Percentiles rank a stretch among this genome's conserved stretches.
Evolutionary conservation across 208 protist species (phyloP).

Genomic region (Leishmania tarentolae): DNA sequence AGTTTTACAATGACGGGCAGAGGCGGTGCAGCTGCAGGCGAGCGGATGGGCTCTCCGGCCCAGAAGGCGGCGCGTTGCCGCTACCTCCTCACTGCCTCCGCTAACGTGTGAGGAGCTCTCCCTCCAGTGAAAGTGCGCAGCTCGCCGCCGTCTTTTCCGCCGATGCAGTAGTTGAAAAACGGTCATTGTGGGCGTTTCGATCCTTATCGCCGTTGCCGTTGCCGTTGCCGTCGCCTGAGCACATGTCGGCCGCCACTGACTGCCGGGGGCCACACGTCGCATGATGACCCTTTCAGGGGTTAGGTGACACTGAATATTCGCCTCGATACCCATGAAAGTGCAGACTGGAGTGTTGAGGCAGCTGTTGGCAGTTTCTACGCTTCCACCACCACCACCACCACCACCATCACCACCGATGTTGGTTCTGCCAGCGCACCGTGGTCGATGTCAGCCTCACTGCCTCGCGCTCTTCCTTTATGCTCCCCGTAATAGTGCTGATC

Average conservation of each 20-base stretch:
- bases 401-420: background rate
- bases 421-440: background rate
- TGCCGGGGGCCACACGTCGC: conserved; percentile 38
- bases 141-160: background rate
- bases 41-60: background rate
- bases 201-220: background rate
- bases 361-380: background rate
- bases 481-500: background rate
- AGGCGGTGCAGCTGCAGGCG: background rate
- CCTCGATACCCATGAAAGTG: conserved; percentile 39
- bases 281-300: conserved; percentile 26
- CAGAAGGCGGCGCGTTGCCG: background rate
- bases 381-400: background rate
- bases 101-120: conserved; percentile 5
- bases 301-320: conserved; percentile 38
- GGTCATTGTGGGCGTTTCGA: background rate
- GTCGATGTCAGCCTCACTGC: background rate
- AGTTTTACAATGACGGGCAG: conserved; percentile 43
- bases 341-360: background rate
- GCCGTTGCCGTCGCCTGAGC: background rate
- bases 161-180: background rate
- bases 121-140: background rate
- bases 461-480: background rate
- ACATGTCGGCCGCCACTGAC: background rate
- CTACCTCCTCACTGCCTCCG: conserved; percentile 18